Conservation (phyloP, 2,329 filamentous ascomycete species). For the Botrytis hyacinthi region DNA sequence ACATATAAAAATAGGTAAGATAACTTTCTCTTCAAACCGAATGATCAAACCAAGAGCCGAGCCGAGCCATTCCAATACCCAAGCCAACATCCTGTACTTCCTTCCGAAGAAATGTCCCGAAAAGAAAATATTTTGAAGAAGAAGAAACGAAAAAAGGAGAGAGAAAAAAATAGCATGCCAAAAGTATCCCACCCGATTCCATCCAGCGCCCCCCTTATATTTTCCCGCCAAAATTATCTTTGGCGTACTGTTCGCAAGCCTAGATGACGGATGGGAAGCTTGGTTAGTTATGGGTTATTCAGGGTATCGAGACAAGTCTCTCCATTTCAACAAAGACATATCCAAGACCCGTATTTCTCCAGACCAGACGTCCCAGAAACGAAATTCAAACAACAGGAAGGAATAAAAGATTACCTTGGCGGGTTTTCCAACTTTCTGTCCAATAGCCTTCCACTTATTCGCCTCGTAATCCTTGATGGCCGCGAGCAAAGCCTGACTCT, state of each 20-base stretch:
- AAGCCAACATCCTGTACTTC: background rate
- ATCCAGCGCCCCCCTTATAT: constrained; percentile 24
- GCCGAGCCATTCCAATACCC: background rate
- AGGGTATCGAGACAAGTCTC: background rate
- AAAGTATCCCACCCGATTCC: background rate
- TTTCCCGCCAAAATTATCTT: constrained; percentile 71
- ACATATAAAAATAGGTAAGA: background rate
- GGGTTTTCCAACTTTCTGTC: constrained; percentile 94
- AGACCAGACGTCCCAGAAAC: background rate
- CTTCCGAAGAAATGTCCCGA: background rate
- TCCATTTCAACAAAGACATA: background rate
- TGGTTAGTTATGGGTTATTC: background rate
- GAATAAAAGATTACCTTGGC: constrained; percentile 66
- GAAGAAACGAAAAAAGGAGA: background rate
- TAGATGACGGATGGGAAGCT: constrained; percentile 37
- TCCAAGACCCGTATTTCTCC: background rate
- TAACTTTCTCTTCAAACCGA: background rate
- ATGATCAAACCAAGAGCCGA: background rate
- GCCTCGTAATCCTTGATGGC: constrained; percentile 99
- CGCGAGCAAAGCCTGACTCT: constrained; percentile 65
- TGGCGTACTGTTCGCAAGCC: constrained; percentile 91
- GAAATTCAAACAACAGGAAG: background rate
- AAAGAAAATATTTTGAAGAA: background rate
- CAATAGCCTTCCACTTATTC: constrained; percentile 98
- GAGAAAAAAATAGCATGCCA: background rate